Base-by-base conservation (phyloP, 345 rosid species). In the Turnera subulata region DNA sequence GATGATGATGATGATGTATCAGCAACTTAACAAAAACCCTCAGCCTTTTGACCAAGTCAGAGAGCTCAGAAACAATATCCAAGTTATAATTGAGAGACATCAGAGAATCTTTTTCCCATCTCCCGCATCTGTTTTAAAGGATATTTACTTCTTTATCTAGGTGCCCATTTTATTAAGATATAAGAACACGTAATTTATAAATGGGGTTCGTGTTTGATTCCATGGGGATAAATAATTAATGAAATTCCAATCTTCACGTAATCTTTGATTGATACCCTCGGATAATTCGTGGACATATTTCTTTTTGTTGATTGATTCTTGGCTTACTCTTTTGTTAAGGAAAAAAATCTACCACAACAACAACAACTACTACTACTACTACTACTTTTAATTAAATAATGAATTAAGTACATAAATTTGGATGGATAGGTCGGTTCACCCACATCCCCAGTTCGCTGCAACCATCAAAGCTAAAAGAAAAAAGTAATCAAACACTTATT, bases 21-120 rank as follows among this genome's bases (percentile, higher is more conserved):
- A 37, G 39, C 55, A 39, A 39, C 61, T 39, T 65, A 24, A 22
- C 55, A 23, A 48, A 22, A 59, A 25, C 59, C 19, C 25, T 16
- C 73, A 64, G 77, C 82, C 61, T 65, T n/a, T 71, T 78, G 82
- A 74, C 79, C 63, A 59, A 59, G 77, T 71, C 77, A 68, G 52
- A 68, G 52, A 64, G 50, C 59, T 63, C 66, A 65, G 67, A 57
- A 62, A 55, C 73, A 55, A 74, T 65, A 71, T 71, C 72, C 62
- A 65, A 71, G 57, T 62, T 35, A 68, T 59, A 71, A 78, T 71
- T 56, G 54, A 46, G 26, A 64, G 18, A 59, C 46, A 51, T 50
- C 75, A 65, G 77, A 68, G 75, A 68, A 68, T 71, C 79, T 74
- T 4, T 63, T 68, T 62, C 29, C 66, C 65, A 51, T 40, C 53